phyloP scores from a whole-genome alignment of 805 yeast genomes.

The Jamesozyma jinghongensis region DNA sequence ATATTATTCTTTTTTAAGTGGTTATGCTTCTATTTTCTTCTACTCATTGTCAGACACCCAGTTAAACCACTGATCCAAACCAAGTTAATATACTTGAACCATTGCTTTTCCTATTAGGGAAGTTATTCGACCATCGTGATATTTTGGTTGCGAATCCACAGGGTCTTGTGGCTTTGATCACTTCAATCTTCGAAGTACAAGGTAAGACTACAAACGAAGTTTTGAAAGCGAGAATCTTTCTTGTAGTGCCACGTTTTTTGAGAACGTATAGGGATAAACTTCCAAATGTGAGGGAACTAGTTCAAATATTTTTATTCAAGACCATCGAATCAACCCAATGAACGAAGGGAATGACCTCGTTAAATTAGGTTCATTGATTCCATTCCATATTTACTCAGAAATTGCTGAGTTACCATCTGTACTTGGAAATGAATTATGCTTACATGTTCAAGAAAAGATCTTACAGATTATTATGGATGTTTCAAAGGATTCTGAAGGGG shows the following conservation, averaged over 20 bases:
- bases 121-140: slow-evolving; percentile 16
- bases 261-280: slow-evolving; percentile 39
- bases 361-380: slow-evolving; percentile 34
- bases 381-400: slow-evolving; percentile 43
- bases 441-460: slow-evolving; percentile 17
- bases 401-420: slow-evolving; percentile 30
- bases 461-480: slow-evolving; percentile 37
- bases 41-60: slow-evolving; percentile 35
- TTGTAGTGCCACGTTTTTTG: slow-evolving; percentile 48
- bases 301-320: slow-evolving; percentile 19
- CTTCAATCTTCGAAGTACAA: slow-evolving; percentile 9
- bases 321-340: slow-evolving; percentile 22
- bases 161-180: slow-evolving; percentile 6
- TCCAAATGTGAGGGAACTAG: slow-evolving; percentile 28
- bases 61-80: neutral
- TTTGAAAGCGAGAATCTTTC: slow-evolving; percentile 40
- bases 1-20: slow-evolving; percentile 51
- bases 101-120: slow-evolving; percentile 13
- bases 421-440: slow-evolving; percentile 14
- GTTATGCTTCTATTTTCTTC: slow-evolving; percentile 48
- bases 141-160: neutral
- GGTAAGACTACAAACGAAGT: slow-evolving; percentile 26
- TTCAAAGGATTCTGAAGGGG: slow-evolving; percentile 62
- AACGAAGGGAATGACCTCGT: slow-evolving; percentile 23
- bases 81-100: slow-evolving; percentile 15